These are phyloP conservation scores for Amaranthus palmeri DNA, from an alignment of 148 eudicot genomes.

Conservation along the genomic window DNA sequence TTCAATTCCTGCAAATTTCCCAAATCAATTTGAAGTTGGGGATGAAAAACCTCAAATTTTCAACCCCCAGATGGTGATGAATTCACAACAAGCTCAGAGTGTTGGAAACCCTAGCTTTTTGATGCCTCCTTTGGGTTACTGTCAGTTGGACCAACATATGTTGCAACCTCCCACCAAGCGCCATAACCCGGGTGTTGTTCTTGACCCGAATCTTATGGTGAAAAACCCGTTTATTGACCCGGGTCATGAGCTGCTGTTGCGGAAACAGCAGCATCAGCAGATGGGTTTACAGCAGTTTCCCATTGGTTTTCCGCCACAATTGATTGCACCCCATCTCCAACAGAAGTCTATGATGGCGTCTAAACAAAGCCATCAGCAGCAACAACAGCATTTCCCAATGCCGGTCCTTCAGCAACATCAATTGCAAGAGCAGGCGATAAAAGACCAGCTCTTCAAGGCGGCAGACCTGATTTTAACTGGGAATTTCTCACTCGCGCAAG, in stretches of 20 bases:
- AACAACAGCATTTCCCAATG: constrained; percentile 15
- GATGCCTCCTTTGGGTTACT: constrained; percentile 32
- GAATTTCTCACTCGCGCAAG: constrained; percentile 86
- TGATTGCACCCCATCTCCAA: constrained; percentile 27
- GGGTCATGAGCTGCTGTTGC: constrained; percentile 25
- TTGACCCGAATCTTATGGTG: constrained; percentile 21
- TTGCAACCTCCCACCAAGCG: constrained; percentile 54
- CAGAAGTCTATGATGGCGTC: constrained; percentile 31
- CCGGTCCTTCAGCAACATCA: constrained; percentile 16
- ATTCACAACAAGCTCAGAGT: constrained; percentile 43
- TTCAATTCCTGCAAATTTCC: not conserved
- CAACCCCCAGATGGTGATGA: constrained; percentile 44
- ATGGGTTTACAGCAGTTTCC: constrained; percentile 12
- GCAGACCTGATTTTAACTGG: constrained; percentile 76
- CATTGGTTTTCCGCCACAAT: constrained; percentile 27
- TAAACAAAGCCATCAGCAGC: constrained; percentile 23
- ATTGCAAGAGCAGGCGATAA: constrained; percentile 51
- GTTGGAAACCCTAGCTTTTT: constrained; percentile 47
- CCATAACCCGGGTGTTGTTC: constrained; percentile 53
- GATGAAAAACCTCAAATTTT: constrained; percentile 50
- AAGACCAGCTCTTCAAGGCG: constrained; percentile 76
- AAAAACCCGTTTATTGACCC: constrained; percentile 38
- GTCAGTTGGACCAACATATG: constrained; percentile 33
- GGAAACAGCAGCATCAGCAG: constrained; percentile 24
- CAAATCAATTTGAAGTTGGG: constrained; percentile 20